phyloP scores from a whole-genome alignment of 1,139 yeast species.

The Blastobotrys indianensis region DNA sequence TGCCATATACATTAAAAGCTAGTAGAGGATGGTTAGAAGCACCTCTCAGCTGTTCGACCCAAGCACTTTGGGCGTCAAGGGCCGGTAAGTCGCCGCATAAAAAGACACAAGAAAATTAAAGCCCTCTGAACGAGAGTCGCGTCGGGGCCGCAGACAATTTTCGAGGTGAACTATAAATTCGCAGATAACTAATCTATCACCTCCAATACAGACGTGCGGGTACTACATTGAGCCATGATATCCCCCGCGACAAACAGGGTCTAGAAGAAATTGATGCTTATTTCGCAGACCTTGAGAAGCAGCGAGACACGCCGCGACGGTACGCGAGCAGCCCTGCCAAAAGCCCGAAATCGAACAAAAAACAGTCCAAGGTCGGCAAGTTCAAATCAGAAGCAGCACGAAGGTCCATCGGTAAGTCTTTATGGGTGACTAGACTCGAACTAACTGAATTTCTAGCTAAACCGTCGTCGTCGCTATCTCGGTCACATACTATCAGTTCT shows the following conservation, averaged over 20 bases:
- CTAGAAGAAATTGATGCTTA: constrained; percentile 79
- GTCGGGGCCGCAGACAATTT: background rate
- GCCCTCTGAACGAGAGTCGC: background rate
- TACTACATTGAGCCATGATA: constrained; percentile 44
- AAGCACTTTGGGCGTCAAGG: constrained; percentile 6
- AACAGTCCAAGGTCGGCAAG: background rate
- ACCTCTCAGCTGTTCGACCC: constrained; percentile 5
- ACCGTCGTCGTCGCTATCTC: too few species aligned
- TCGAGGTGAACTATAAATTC: background rate
- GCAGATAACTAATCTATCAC: background rate
- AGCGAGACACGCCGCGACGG: constrained; percentile 3
- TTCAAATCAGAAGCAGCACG: background rate
- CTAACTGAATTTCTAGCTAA: too few species aligned
- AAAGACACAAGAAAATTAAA: background rate
- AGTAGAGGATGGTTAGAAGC: too few species aligned
- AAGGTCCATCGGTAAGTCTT: too few species aligned
- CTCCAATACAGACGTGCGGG: constrained; percentile 39
- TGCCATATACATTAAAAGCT: too few species aligned
- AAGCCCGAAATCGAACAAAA: background rate
- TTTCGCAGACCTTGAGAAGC: constrained; percentile 39
- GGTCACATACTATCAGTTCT: too few species aligned
- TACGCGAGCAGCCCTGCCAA: background rate
- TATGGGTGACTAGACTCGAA: too few species aligned
- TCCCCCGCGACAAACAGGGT: constrained; percentile 59
- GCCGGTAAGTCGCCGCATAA: constrained; percentile 10